phyloP scores from a whole-genome alignment of 148 eudicot genomes.

The Fagopyrum homotropicum region DNA sequence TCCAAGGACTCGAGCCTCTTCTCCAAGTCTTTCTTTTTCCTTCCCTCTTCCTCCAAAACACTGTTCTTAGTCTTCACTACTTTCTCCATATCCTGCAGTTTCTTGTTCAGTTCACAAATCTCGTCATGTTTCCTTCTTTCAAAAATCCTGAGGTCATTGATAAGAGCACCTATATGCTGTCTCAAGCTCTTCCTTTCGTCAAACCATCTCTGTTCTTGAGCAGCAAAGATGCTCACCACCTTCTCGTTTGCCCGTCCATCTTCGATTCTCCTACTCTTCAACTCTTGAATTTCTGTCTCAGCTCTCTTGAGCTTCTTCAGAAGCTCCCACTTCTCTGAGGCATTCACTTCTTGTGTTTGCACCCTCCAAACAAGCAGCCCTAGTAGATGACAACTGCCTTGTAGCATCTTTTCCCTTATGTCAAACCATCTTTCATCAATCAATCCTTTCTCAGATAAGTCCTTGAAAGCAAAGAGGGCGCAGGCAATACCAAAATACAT shows the following conservation, averaged over 20 bases:
- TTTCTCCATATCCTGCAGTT: conserved; percentile 42
- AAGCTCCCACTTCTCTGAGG: conserved; percentile 30
- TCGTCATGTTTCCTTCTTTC: conserved; percentile 37
- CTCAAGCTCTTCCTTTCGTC: conserved; percentile 57
- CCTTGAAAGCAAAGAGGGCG: conserved; percentile 49
- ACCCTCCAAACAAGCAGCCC: conserved; percentile 64
- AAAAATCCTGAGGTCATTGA: conserved; percentile 47
- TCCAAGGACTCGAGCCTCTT: conserved; percentile 25
- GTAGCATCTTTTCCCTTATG: conserved; percentile 46
- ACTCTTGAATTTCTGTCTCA: conserved; percentile 41
- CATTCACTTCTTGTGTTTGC: conserved; percentile 26
- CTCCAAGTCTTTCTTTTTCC: conserved; percentile 50
- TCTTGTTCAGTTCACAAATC: conserved; percentile 41
- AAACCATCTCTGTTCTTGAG: conserved; percentile 82
- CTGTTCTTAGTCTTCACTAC: conserved; percentile 46
- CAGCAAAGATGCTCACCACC: conserved; percentile 74
- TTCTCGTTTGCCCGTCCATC: conserved; percentile 89
- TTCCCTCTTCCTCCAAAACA: conserved; percentile 40
- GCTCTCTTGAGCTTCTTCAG: conserved; percentile 41
- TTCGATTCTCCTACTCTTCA: conserved; percentile 59
- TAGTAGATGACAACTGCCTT: conserved; percentile 58
- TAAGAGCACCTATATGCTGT: conserved; percentile 51
- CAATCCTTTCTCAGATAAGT: conserved; percentile 28
- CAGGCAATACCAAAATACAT: conserved; percentile 75
- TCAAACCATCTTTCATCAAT: conserved; percentile 38